Percentiles rank a stretch among this genome's conserved stretches.
phyloP scores from a whole-genome alignment of 768 basidiomycete genomes.

The Dentipellis sp. region DNA sequence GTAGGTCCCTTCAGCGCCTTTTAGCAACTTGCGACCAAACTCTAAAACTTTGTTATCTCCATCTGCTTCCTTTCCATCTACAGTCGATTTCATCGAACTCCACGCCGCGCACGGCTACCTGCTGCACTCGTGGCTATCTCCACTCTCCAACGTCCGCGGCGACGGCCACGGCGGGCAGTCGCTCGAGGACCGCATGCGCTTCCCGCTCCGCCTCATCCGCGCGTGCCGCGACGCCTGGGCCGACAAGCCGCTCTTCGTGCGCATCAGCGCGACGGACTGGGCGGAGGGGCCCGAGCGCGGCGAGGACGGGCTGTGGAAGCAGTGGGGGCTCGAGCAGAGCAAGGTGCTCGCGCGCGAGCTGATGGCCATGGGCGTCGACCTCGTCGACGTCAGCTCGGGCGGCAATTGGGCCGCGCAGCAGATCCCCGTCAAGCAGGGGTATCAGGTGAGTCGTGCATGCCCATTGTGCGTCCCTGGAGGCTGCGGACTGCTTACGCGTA shows the following conservation, averaged over 20 bases:
- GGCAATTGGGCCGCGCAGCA: conserved; percentile 38
- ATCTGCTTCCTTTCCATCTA: no score
- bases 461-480: conserved; percentile 1
- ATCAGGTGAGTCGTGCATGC: conserved; percentile 36
- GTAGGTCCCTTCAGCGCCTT: conserved; percentile 26
- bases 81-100: conserved; percentile 65
- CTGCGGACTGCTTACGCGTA: not conserved
- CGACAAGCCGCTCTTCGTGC: conserved; percentile 62
- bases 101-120: conserved; percentile 70
- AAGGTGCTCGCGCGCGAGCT: conserved; percentile 47
- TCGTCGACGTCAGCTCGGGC: conserved; percentile 57
- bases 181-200: conserved; percentile 65
- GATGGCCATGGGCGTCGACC: conserved; percentile 55
- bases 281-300: conserved; percentile 42
- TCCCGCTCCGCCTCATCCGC: conserved; percentile 48
- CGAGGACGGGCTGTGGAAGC: conserved; percentile 44
- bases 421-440: conserved; percentile 46
- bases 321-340: conserved; percentile 78
- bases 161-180: conserved; percentile 63
- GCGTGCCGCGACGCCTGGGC: conserved; percentile 47
- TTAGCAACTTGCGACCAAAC: conserved; percentile 7
- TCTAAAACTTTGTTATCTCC: not conserved
- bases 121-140: conserved; percentile 60
- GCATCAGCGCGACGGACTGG: conserved; percentile 48
- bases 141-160: conserved; percentile 60